Evolutionary conservation across 1,284 basidiomycete species (phyloP).

Genomic region (Neonothopanus nambi): DNA sequence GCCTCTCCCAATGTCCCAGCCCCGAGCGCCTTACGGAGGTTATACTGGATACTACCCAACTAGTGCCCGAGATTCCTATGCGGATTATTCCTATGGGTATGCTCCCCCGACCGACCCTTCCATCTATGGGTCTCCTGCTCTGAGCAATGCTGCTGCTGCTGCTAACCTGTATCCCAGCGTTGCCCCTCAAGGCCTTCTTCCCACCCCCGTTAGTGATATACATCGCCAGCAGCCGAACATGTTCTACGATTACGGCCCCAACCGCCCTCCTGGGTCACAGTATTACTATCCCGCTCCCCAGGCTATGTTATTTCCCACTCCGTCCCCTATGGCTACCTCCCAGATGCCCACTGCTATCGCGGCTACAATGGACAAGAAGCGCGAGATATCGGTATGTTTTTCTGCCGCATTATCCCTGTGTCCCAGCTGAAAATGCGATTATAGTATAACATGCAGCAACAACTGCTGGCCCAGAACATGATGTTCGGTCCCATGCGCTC

Average conservation of each 20-base stretch:
- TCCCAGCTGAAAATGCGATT: conserved; percentile 12
- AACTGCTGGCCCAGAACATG: conserved; percentile 36
- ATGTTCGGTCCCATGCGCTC: conserved; percentile 43
- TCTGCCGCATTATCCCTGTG: conserved; percentile 12
- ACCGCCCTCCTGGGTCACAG: conserved; percentile 52
- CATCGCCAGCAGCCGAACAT: conserved; percentile 51
- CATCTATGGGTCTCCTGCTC: conserved; percentile 46
- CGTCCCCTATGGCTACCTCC: conserved; percentile 55
- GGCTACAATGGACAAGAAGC: conserved; percentile 57
- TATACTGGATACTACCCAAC: conserved; percentile 59
- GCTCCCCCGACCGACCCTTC: conserved; percentile 43
- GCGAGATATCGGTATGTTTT: conserved; percentile 52
- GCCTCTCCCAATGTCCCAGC: conserved; percentile 38
- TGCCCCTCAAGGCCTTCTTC: conserved; percentile 45
- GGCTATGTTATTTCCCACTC: conserved; percentile 57
- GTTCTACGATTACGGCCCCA: conserved; percentile 61
- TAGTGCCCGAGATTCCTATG: conserved; percentile 44
- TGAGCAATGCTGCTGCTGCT: conserved; percentile 42
- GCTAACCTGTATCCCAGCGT: conserved; percentile 49
- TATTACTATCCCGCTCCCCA: conserved; percentile 63
- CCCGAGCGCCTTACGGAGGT: conserved; percentile 47
- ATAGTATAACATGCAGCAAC: conserved; percentile 53
- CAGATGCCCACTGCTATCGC: conserved; percentile 39
- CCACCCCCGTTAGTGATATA: conserved; percentile 42
- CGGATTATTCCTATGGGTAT: conserved; percentile 54